phyloP scores from a whole-genome alignment of 179 eudicot genomes.

The Beta lomatogona region DNA sequence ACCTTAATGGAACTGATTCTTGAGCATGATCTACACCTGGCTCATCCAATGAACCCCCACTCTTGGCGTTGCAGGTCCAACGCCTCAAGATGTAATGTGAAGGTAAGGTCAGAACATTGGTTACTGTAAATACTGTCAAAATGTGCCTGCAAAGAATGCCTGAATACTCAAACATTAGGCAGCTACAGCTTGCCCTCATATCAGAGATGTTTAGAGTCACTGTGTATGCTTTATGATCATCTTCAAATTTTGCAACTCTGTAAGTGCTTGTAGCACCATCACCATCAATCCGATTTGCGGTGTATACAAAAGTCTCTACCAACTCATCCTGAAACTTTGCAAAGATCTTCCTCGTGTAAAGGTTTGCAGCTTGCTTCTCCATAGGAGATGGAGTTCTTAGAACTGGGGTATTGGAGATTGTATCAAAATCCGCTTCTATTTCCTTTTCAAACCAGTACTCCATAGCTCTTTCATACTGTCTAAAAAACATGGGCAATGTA shows the following conservation, averaged over 20 bases:
- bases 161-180: constrained; percentile 83
- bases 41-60: constrained; percentile 44
- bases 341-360: constrained; percentile 75
- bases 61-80: constrained; percentile 85
- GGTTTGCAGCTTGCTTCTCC: constrained; percentile 87
- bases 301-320: constrained; percentile 89
- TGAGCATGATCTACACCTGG: constrained; percentile 35
- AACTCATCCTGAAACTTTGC: constrained; percentile 84
- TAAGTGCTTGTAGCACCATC: constrained; percentile 61
- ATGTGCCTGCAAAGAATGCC: constrained; percentile 89
- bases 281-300: constrained; percentile 77
- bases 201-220: constrained; percentile 65
- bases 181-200: constrained; percentile 79
- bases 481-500: constrained; percentile 73
- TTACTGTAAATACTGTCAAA: constrained; percentile 85
- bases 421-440: constrained; percentile 78
- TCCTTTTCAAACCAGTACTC: constrained; percentile 77
- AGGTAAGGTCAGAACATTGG: constrained; percentile 86
- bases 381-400: constrained; percentile 87
- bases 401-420: constrained; percentile 60
- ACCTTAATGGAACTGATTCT: constrained; percentile 58
- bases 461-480: constrained; percentile 90
- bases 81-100: constrained; percentile 82
- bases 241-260: constrained; percentile 84
- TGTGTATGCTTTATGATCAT: constrained; percentile 63